Evolutionary conservation across 495 filamentous ascomycete genomes (phyloP).

Genomic region (Entonaema liquescens): DNA sequence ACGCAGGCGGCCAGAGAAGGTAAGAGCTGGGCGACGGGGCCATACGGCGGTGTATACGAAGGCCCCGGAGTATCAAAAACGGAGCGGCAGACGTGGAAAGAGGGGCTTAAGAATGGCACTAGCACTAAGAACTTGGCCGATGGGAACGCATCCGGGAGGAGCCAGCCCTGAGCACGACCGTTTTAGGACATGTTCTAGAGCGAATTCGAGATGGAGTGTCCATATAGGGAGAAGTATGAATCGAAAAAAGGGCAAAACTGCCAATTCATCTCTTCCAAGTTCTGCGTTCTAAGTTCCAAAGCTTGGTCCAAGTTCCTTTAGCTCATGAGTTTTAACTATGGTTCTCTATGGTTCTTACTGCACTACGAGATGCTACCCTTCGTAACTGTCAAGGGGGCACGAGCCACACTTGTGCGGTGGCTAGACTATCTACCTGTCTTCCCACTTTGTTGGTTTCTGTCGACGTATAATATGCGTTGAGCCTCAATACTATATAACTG

Average conservation of each 20-base stretch:
- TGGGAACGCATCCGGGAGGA: constrained; percentile 35
- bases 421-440: not conserved
- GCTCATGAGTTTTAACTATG: not conserved
- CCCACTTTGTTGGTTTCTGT: constrained; percentile 5
- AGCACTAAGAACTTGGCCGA: constrained; percentile 41
- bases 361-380: constrained; percentile 19
- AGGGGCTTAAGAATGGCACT: constrained; percentile 51
- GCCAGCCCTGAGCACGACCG: constrained; percentile 33
- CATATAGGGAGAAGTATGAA: not conserved
- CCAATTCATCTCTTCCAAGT: constrained; percentile 15
- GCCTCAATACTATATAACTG: constrained; percentile 15
- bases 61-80: constrained; percentile 58
- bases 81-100: constrained; percentile 60
- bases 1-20: constrained; percentile 45
- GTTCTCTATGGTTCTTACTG: constrained; percentile 15
- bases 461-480: constrained; percentile 11
- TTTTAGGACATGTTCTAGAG: not conserved
- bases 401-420: constrained; percentile 24
- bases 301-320: not conserved
- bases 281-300: not conserved
- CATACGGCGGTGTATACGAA: constrained; percentile 62
- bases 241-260: constrained; percentile 9
- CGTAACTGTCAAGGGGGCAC: constrained; percentile 29
- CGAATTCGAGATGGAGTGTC: constrained; percentile 17
- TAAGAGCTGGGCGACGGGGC: constrained; percentile 57